phyloP scores from a whole-genome alignment of 2,329 filamentous ascomycete genomes.

The Cladophialophora carrionii region DNA sequence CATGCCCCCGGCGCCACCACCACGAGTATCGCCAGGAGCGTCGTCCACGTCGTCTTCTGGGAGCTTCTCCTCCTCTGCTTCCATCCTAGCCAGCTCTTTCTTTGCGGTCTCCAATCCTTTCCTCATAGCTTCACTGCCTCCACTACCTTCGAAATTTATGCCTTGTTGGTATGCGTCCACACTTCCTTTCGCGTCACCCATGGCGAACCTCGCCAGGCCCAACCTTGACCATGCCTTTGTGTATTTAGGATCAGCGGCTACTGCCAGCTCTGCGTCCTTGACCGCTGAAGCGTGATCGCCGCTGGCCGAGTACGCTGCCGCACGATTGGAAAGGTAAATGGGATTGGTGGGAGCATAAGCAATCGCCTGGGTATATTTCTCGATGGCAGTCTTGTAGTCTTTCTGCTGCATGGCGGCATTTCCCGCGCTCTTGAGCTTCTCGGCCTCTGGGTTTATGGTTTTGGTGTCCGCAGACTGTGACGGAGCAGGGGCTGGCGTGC shows the following conservation, averaged over 20 bases:
- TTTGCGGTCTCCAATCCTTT: slow-evolving; percentile 94
- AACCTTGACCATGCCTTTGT: slow-evolving; percentile 97
- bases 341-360: slow-evolving; percentile 80
- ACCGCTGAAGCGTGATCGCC: slow-evolving; percentile 82
- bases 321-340: slow-evolving; percentile 96
- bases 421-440: slow-evolving; percentile 83
- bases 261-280: slow-evolving; percentile 87
- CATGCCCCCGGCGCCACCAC: slow-evolving; percentile 57
- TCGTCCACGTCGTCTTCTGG: slow-evolving; percentile 58
- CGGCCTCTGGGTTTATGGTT: slow-evolving; percentile 68
- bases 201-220: slow-evolving; percentile 85
- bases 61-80: slow-evolving; percentile 55
- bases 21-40: slow-evolving; percentile 50
- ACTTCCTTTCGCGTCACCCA: slow-evolving; percentile 85
- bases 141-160: slow-evolving; percentile 90
- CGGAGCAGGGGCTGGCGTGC: slow-evolving; percentile 48
- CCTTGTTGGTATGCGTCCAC: slow-evolving; percentile 95
- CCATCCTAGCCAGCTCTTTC: slow-evolving; percentile 80
- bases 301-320: slow-evolving; percentile 84
- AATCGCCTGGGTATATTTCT: slow-evolving; percentile 85
- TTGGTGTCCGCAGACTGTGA: slow-evolving; percentile 44
- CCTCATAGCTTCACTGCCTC: slow-evolving; percentile 95
- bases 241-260: slow-evolving; percentile 85
- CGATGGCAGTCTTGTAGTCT: slow-evolving; percentile 81
- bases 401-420: slow-evolving; percentile 95